These are phyloP conservation scores for Rhazya stricta DNA, from an alignment of 257 asterid species.

Conservation along the genomic window DNA sequence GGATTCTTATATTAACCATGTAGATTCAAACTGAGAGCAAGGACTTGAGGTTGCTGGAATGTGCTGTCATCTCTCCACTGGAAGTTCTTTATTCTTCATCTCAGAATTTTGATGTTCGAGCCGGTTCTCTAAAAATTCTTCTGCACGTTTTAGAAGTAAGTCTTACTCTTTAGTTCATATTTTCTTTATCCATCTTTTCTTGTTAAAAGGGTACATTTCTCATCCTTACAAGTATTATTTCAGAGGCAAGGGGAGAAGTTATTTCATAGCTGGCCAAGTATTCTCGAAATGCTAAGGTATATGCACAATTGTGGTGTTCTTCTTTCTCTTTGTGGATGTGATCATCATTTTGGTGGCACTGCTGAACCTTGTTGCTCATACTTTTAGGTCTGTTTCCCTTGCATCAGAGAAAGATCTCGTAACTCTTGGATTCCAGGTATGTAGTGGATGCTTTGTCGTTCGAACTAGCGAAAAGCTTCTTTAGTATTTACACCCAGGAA, in stretches of 20 bases:
- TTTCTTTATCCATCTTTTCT: slow-evolving; percentile 5
- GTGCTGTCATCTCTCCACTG: slow-evolving; percentile 80
- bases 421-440: slow-evolving; percentile 96
- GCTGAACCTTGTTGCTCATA: slow-evolving; percentile 19
- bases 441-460: slow-evolving; percentile 13
- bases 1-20: slow-evolving; percentile 23
- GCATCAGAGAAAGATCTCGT: slow-evolving; percentile 88
- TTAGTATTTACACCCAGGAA: not conserved
- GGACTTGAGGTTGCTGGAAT: slow-evolving; percentile 70
- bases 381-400: slow-evolving; percentile 76
- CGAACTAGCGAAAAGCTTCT: not conserved
- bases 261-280: slow-evolving; percentile 81
- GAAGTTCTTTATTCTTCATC: slow-evolving; percentile 68
- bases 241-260: slow-evolving; percentile 98
- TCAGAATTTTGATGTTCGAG: slow-evolving; percentile 66
- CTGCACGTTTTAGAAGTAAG: slow-evolving; percentile 89
- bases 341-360: slow-evolving; percentile 13
- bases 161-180: slow-evolving; percentile 13
- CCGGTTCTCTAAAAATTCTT: slow-evolving; percentile 86
- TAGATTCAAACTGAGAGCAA: slow-evolving; percentile 42
- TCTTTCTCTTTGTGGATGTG: slow-evolving; percentile 16
- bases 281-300: slow-evolving; percentile 83
- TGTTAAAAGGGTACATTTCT: slow-evolving; percentile 17
- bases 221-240: slow-evolving; percentile 23
- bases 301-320: slow-evolving; percentile 7